Conservation (phyloP, 2,329 filamentous ascomycete species). For the Epichloe aotearoae region DNA sequence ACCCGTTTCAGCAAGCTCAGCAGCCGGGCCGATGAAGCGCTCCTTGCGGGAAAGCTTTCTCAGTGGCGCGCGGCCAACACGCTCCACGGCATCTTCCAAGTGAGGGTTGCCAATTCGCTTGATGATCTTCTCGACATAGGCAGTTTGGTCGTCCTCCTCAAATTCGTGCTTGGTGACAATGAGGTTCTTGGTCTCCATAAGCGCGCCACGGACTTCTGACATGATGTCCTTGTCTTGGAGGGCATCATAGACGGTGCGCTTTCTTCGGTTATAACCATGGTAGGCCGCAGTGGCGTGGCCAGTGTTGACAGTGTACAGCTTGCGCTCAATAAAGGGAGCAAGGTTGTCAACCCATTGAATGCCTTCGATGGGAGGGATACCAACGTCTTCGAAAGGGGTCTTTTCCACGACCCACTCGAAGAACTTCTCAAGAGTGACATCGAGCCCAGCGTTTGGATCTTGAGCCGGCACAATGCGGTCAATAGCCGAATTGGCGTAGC, state of each 20-base stretch:
- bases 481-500: constrained; percentile 95
- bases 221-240: constrained; percentile 71
- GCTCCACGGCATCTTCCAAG: constrained; percentile 83
- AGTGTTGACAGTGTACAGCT: constrained; percentile 98
- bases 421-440: constrained; percentile 96
- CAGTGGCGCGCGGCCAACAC: constrained; percentile 86
- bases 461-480: constrained; percentile 96
- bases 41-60: constrained; percentile 92
- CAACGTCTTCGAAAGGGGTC: constrained; percentile 62
- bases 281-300: constrained; percentile 93
- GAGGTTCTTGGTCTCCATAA: constrained; percentile 74
- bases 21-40: constrained; percentile 85
- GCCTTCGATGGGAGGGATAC: constrained; percentile 60
- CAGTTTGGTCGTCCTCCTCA: constrained; percentile 56
- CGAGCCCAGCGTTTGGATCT: constrained; percentile 62
- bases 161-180: constrained; percentile 84
- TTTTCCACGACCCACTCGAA: constrained; percentile 97
- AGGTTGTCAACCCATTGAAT: constrained; percentile 91
- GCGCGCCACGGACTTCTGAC: constrained; percentile 62
- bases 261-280: constrained; percentile 78
- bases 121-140: constrained; percentile 88
- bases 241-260: constrained; percentile 80
- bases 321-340: constrained; percentile 93
- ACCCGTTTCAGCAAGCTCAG: constrained; percentile 73
- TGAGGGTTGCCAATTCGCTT: constrained; percentile 86